phyloP scores from a whole-genome alignment of 305 asterid genomes.

The Solanum hybrid region DNA sequence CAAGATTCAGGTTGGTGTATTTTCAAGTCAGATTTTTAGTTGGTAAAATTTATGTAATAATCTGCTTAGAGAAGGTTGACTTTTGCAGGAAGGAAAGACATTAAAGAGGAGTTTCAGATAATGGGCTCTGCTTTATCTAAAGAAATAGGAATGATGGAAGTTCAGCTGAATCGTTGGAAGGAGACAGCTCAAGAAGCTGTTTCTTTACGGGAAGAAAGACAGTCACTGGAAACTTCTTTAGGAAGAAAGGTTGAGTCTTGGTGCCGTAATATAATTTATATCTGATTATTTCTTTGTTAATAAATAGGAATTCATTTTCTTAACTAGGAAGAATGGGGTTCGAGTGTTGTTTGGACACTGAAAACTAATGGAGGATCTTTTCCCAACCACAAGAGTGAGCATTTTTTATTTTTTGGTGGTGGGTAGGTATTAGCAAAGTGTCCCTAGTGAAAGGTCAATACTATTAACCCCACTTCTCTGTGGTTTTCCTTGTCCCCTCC shows the following conservation, averaged over 20 bases:
- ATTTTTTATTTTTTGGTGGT: neutral
- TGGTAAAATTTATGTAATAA: neutral
- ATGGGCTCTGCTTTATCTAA: conserved; percentile 87
- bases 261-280: neutral
- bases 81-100: conserved; percentile 66
- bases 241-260: conserved; percentile 47
- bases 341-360: neutral
- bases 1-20: conserved; percentile 74
- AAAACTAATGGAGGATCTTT: neutral
- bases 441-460: neutral
- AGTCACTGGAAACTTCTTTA: conserved; percentile 43
- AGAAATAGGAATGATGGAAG: conserved; percentile 82
- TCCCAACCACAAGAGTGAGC: neutral
- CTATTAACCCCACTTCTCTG: neutral
- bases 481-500: neutral
- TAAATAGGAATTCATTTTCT: neutral
- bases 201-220: conserved; percentile 64
- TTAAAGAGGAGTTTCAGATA: conserved; percentile 81
- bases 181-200: conserved; percentile 72
- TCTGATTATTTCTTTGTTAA: neutral
- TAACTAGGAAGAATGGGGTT: neutral
- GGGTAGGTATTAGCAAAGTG: neutral
- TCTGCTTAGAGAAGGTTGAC: conserved; percentile 14
- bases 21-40: conserved; percentile 12
- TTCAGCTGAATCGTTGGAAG: conserved; percentile 77